A percentile compares a stretch with the other conserved stretches of the same genome.
Conservation (phyloP, 257 asterid species). For the Nicotiana benthamiana region DNA sequence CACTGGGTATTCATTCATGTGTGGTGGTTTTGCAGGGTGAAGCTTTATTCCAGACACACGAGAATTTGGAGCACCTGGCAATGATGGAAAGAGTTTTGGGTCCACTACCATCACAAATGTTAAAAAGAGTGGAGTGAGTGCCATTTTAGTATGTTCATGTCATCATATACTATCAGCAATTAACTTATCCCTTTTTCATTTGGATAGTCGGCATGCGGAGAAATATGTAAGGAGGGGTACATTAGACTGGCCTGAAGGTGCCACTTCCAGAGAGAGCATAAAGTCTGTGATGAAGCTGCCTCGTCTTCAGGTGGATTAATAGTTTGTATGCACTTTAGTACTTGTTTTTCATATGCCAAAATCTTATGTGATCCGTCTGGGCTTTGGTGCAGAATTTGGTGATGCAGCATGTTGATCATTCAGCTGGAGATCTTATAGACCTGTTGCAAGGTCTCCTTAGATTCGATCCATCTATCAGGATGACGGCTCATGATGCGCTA, state of each 20-base stretch:
- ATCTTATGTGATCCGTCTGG: background rate
- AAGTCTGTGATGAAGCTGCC: slow-evolving; percentile 38
- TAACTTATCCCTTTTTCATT: background rate
- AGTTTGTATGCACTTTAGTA: background rate
- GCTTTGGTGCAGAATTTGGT: slow-evolving; percentile 32
- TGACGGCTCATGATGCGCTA: slow-evolving; percentile 37
- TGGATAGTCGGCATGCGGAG: slow-evolving; percentile 39
- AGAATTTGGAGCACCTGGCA: slow-evolving; percentile 45
- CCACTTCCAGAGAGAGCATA: slow-evolving; percentile 44
- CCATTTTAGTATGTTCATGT: background rate
- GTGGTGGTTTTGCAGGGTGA: slow-evolving; percentile 33
- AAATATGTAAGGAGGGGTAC: slow-evolving; percentile 44
- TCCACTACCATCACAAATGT: slow-evolving; percentile 34
- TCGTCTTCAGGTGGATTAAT: slow-evolving; percentile 36
- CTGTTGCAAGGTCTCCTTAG: slow-evolving; percentile 41
- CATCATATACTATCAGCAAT: background rate
- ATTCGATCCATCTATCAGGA: slow-evolving; percentile 34
- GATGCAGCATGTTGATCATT: slow-evolving; percentile 47
- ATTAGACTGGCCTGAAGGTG: slow-evolving; percentile 53
- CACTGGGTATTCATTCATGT: background rate
- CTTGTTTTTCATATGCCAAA: background rate
- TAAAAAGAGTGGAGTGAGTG: slow-evolving; percentile 43
- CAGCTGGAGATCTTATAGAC: slow-evolving; percentile 46
- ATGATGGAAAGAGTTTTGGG: slow-evolving; percentile 55
- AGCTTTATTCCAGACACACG: slow-evolving; percentile 51